Evolutionary conservation across 1,284 basidiomycete species (phyloP).

Genomic region (Laetiporus sulphureus): DNA sequence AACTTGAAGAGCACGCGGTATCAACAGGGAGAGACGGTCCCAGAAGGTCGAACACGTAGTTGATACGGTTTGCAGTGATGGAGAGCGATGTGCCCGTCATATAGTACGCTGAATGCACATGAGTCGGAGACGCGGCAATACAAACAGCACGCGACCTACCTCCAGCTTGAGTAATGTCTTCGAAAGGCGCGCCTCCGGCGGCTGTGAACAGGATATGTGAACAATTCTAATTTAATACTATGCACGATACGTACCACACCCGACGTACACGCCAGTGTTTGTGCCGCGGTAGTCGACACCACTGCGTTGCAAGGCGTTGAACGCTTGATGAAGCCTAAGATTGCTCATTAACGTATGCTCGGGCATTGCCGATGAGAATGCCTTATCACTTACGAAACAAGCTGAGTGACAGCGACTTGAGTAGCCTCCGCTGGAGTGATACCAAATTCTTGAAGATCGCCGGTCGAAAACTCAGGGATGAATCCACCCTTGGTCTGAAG

Average conservation of each 20-base stretch:
- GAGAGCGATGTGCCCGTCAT: slow-evolving; percentile 14
- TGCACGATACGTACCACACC: slow-evolving; percentile 2
- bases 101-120: slow-evolving; percentile 3
- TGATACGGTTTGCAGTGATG: slow-evolving; percentile 17
- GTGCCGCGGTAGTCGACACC: slow-evolving; percentile 28
- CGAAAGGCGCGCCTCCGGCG: slow-evolving; percentile 1
- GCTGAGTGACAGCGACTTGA: slow-evolving; percentile 18
- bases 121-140: neutral
- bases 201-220: neutral
- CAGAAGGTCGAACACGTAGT: slow-evolving; percentile 6
- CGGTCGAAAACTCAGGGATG: slow-evolving; percentile 22
- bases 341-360: too few relatives aligned
- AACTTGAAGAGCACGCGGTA: slow-evolving; percentile 13
- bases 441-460: slow-evolving; percentile 27
- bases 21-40: slow-evolving; percentile 19
- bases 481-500: slow-evolving; percentile 23
- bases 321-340: slow-evolving; percentile 7
- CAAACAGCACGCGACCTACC: slow-evolving; percentile 1
- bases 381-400: slow-evolving; percentile 13
- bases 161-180: slow-evolving; percentile 10
- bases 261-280: slow-evolving; percentile 28
- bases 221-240: neutral
- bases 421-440: slow-evolving; percentile 23
- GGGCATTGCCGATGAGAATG: neutral
- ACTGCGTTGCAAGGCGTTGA: slow-evolving; percentile 23